Percentiles rank a stretch among this genome's conserved stretches.
phyloP scores from a whole-genome alignment of 495 filamentous ascomycete species.

The Darksidea phi region DNA sequence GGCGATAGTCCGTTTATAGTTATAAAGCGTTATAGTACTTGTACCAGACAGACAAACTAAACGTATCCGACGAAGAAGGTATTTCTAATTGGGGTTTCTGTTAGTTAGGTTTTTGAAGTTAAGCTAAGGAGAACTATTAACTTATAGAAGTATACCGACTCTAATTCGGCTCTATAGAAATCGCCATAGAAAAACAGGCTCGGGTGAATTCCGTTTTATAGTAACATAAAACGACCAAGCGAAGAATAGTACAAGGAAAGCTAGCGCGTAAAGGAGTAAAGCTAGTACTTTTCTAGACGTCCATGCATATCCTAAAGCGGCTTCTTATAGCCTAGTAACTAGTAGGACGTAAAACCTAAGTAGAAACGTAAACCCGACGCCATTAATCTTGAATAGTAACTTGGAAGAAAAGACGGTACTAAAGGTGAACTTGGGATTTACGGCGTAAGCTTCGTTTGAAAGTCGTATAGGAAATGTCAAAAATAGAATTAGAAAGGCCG shows the following conservation, averaged over 20 bases:
- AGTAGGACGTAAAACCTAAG: too few relatives aligned
- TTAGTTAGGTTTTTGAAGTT: too few relatives aligned
- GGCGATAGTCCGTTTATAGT: slow-evolving; percentile 3
- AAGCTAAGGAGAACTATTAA: too few relatives aligned
- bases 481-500: background rate
- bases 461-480: background rate
- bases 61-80: background rate
- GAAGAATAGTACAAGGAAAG: slow-evolving; percentile 17
- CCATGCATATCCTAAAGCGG: slow-evolving; percentile 12
- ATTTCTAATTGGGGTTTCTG: too few relatives aligned
- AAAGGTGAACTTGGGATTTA: background rate
- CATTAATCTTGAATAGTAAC: background rate
- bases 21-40: slow-evolving; percentile 10
- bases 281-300: slow-evolving; percentile 11
- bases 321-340: background rate
- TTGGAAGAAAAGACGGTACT: background rate
- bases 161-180: slow-evolving; percentile 14
- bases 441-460: slow-evolving; percentile 1
- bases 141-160: slow-evolving; percentile 17
- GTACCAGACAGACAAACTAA: slow-evolving; percentile 1
- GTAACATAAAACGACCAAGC: slow-evolving; percentile 8
- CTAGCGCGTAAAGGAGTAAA: too few relatives aligned
- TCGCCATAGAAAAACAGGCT: slow-evolving; percentile 24
- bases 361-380: background rate
- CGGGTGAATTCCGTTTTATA: background rate